Base-by-base conservation (phyloP, 768 basidiomycete genomes). In the Rhodotorula babjevae region DNA sequence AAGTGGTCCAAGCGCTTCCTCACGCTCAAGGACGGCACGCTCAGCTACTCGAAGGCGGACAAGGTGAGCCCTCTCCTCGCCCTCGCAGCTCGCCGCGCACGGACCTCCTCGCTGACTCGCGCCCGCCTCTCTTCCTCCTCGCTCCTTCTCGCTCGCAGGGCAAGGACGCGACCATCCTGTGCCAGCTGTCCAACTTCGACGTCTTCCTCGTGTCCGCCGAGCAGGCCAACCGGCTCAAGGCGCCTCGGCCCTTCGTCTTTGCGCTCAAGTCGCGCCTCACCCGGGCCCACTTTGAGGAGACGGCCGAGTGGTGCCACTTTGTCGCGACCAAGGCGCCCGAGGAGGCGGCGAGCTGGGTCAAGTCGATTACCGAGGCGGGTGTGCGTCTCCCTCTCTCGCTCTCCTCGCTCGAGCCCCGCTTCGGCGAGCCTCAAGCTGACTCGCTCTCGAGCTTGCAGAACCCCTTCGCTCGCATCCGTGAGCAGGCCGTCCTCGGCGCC, bases 1-100 rank as follows among this genome's bases (percentile, higher is more conserved):
- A 96, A 96, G 81, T 99, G 95, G 96, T 89, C 84, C 67, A 97
- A 97, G 82, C 86, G 92, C 47, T 94, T 89, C 87, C 84, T 99
- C 79, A 87, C 89, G 77, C 85, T 96, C 36, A 85, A 91, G 61
- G 92, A 94, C 78, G 91, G 94, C 74, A 86, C 87, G 71, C 79
- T 98, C 65, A 95, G 88, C 85, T 79, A 95, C 50, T 89, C 91
- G 44, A 98, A 97, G 82, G 89, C 90, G 27, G 92, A 96, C 66
- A 89, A 87, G 79, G 93, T 93, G 76, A 74, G 86, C 82, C 40
- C 11, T 14, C 25, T 67, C 10, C 29, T 46, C n/a, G n/a, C n/a
- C 10, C 52, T 36, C 36, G 5, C 36, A 36, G 21, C 27, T 33
- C 7, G 11, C 21, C 61, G 25, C 42, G 4, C 71, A 61, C 44